phyloP scores from a whole-genome alignment of 31 red algal species.

The Bonnemaisonia californica region DNA sequence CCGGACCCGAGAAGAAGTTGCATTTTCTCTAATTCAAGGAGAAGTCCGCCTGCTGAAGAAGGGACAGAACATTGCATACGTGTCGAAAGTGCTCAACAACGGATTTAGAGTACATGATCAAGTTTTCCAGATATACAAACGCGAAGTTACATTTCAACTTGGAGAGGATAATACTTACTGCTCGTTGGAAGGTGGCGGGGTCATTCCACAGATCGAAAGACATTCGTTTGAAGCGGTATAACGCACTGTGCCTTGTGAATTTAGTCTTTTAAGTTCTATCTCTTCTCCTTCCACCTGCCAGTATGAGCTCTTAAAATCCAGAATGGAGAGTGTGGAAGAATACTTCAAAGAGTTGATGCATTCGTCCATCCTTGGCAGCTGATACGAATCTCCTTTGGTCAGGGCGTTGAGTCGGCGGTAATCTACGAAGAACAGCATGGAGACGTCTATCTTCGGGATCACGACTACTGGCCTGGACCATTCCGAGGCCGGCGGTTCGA shows the following conservation, averaged over 20 bases:
- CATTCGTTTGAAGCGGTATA: constrained; percentile 19
- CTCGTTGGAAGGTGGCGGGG: constrained; percentile 31
- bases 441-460: constrained; percentile 7
- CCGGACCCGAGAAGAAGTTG: constrained; percentile 9
- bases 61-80: not conserved
- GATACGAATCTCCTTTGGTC: constrained; percentile 35
- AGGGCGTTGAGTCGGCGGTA: constrained; percentile 14
- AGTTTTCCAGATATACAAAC: constrained; percentile 31
- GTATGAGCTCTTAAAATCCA: constrained; percentile 32
- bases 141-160: not conserved
- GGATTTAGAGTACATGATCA: constrained; percentile 8
- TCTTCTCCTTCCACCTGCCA: constrained; percentile 12
- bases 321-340: not conserved
- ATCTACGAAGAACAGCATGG: constrained; percentile 25
- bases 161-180: constrained; percentile 22
- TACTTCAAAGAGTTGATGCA: constrained; percentile 31
- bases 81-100: not conserved
- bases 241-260: constrained; percentile 3
- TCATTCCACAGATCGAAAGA: constrained; percentile 25
- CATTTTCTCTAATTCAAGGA: constrained; percentile 31
- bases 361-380: constrained; percentile 28
- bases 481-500: too few relatives aligned
- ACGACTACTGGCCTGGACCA: constrained; percentile 33
- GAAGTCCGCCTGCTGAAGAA: not conserved
- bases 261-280: not conserved